Evolutionary conservation across 2,329 filamentous ascomycete species (phyloP), one percentile per base, ranked within the genome.

Genomic region (Magnaporthales sp.): DNA sequence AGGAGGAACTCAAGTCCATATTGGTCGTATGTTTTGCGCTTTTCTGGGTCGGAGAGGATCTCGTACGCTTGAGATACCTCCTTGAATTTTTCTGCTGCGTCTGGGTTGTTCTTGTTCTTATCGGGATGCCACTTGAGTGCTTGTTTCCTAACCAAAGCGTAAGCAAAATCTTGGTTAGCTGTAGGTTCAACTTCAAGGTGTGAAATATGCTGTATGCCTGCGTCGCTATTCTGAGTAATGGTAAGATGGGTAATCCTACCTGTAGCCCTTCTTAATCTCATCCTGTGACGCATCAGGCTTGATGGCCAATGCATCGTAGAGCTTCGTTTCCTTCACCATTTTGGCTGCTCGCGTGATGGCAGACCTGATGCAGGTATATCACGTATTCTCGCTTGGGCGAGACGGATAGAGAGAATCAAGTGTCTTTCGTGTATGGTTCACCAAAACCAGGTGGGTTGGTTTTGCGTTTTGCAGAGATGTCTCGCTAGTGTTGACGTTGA

Each of bases 61-160:
- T 99, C 95, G 81, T 97, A 99, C 67, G 95, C 95, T 80, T 98
- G 93, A 1, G 93, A 97, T 70, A 93, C 91, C 77, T 98, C 95
- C 81, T 99, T 99, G 84, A 99, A 99, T 79, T 94, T 97, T 77
- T 98, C 95, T 68, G 87, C 83, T 9, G 94, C 92, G 65, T 87
- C 81, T 31, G 93, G 88, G 73, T 94, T 93, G 80, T 96, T 89
- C 78, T 93, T 93, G 84, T 98, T 99, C 84, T 98, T 99, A 83
- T 99, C 95, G 7, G 95, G 95, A 75, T 99, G 95, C 80, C 88
- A 93, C 80, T 93, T 96, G 76, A 98, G 80, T 66, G 94, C 94
- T 67, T 89, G 86, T 84, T 97, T 97, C 70, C 91, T 92, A 76
- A 69, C 46, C 8, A 13, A 32, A 6, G 30, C 63, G 38, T 38